A percentile compares a stretch with the other conserved stretches of the same genome.
Conservation (phyloP, 1,284 basidiomycete genomes). For the Inonotus obliquus region DNA sequence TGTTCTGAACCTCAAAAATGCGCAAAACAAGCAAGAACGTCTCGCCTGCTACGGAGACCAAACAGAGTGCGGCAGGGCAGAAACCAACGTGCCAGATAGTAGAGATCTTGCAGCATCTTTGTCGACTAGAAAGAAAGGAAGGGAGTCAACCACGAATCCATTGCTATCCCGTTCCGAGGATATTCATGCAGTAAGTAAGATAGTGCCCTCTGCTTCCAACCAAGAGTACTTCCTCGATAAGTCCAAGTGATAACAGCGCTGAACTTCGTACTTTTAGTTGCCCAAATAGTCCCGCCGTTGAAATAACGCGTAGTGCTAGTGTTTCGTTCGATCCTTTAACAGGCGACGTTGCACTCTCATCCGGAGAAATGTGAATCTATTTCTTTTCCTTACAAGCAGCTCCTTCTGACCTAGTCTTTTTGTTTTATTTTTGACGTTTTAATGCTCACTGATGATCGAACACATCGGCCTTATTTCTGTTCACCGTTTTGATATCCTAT, state of each 20-base stretch:
- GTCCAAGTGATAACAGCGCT: background rate
- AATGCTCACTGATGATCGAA: background rate
- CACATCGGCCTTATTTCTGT: background rate
- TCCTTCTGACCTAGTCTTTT: background rate
- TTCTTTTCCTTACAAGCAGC: background rate
- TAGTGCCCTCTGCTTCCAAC: background rate
- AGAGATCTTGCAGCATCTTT: slow-evolving; percentile 69
- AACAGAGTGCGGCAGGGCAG: background rate
- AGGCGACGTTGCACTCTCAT: slow-evolving; percentile 59
- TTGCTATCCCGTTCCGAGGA: slow-evolving; percentile 66
- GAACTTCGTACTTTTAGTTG: slow-evolving; percentile 43
- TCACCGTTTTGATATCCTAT: background rate
- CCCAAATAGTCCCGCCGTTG: slow-evolving; percentile 54
- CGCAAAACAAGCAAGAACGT: background rate
- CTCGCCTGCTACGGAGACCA: background rate
- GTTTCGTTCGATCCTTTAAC: slow-evolving; percentile 52
- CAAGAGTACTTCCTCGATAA: no score
- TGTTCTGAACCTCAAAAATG: background rate
- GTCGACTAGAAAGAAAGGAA: slow-evolving; percentile 35
- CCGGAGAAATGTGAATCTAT: slow-evolving; percentile 36
- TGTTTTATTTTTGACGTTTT: background rate
- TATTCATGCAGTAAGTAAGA: slow-evolving; percentile 60
- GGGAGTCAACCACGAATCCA: slow-evolving; percentile 33
- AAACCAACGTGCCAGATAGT: slow-evolving; percentile 46
- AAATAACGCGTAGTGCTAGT: slow-evolving; percentile 52